Base-by-base conservation (phyloP, 768 basidiomycete genomes). In the Gloeostereum incarnatum region DNA sequence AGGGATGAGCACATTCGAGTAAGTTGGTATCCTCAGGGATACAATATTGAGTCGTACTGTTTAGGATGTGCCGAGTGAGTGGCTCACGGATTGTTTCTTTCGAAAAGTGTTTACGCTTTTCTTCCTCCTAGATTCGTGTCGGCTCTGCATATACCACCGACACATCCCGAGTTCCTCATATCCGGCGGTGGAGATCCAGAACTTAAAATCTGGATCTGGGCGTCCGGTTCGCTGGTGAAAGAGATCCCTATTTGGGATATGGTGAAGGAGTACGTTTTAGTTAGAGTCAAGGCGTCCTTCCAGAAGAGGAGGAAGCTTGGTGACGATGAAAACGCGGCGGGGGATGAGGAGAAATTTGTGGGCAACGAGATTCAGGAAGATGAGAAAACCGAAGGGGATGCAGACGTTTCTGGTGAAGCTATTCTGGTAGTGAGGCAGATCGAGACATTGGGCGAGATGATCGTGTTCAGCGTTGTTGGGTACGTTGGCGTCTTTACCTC, bases 1-100 rank as follows among this genome's bases (percentile, higher is more conserved):
- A 65, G 96, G 31, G 96, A 99, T 52, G 96, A 98, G 54, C 96
- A 98, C 53, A 83, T 99, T 36, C 71, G 96, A 38, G 73, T 94
- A 11, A 92, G 87, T 50, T 76, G 86, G 75, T 98, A 73, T 52
- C 96, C 96, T 0, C 66, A 83, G 38, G 87, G 91, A 13, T 85
- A 81, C 47, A 73, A 73, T 31, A 85, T 97, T 44, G 90, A 97
- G 56, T 76, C 71, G 45, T 97, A 78, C 56, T 85, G 92, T 45
- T 69, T 93, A 19, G 90, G 92, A 13, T 86, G 92, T 51, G 67
- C 67, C 47, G 84, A 78, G 90, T 92, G 45, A 48, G 77, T 55
- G 2, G 10, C 31, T 19, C 33, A 30, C 2, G 27, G 2, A 5
- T n/a, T 20, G 6, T 14, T 23, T 31, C 35, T 13, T 2, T 16